Evolutionary conservation across 2,329 filamentous ascomycete species (phyloP), one percentile per base, ranked within the genome.

Genomic region (Zymoseptoria crescenta): DNA sequence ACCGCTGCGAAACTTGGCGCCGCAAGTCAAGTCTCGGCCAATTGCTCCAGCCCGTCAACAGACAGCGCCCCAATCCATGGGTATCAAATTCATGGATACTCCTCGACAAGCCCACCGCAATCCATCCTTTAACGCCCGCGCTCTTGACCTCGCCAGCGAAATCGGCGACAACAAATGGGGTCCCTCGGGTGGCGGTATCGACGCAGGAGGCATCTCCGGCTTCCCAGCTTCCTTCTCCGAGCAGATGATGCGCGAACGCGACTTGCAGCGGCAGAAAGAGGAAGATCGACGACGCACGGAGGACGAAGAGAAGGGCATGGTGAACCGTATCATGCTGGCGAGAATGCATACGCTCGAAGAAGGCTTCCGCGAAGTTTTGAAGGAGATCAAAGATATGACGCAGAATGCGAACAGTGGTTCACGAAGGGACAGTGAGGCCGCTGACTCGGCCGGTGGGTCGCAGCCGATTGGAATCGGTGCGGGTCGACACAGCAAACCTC

Each of bases 281-380:
- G 77, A 57, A 77, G 66, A 73, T 21, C 65, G 69, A 8, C 62
- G 69, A 5, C 64, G 69, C 6, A 66, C 71, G 27, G 74, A 75
- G 10, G 76, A 76, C 27, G 77, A 78, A 79, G 80, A 83, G 72
- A 87, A 89, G 69, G 83, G 88, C 49, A 88, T 92, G 82, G 86
- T 88, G 69, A 83, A 87, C 65, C 83, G 90, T 58, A 81, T 96
- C 52, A 88, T 96, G 74, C 78, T 96, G 52, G 90, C 91, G 8
- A 81, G 91, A 35, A 96, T 96, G 91, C 94, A 94, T 72, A 93
- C 88, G 7, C 80, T 97, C 1, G 92, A 97, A 72, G 91, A 96
- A 74, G 88, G 91, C 13, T 93, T 97, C 72, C 83, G 88, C 2
- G 90, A 96, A 60, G 87, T 74, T 8, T 57, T 74, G 29, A 70